These are phyloP conservation scores for Hura crepitans DNA, from an alignment of 441 rosid species.

Conservation along the genomic window DNA sequence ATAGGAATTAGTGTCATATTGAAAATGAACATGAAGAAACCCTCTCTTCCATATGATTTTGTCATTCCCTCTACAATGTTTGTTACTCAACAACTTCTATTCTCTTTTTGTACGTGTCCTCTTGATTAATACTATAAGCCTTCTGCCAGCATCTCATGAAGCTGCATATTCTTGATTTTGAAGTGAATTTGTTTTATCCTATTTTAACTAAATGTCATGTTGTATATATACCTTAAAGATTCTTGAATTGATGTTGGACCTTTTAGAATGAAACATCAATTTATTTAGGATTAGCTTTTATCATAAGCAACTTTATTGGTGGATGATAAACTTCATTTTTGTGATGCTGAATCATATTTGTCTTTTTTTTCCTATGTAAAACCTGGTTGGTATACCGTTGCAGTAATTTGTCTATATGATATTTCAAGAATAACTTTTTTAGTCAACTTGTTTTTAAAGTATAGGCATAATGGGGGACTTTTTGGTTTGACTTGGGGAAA, in stretches of 20 bases:
- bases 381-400: too few relatives aligned
- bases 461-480: too few relatives aligned
- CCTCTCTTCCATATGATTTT: background rate
- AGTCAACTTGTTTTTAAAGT: too few relatives aligned
- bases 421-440: too few relatives aligned
- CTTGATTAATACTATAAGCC: background rate
- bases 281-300: background rate
- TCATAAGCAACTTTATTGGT: background rate
- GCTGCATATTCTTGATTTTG: background rate
- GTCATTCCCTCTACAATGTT: background rate
- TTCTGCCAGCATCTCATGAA: too few relatives aligned
- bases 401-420: too few relatives aligned
- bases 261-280: background rate
- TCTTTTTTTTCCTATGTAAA: background rate
- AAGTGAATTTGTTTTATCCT: background rate
- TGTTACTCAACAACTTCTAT: background rate
- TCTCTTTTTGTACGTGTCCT: background rate
- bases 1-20: background rate
- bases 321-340: background rate
- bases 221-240: background rate
- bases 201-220: background rate
- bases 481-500: too few relatives aligned
- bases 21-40: slow-evolving; percentile 1
- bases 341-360: background rate
- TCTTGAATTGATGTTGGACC: background rate